Conservation (phyloP, 2,329 filamentous ascomycete genomes). For the Sclerotinia borealis region DNA sequence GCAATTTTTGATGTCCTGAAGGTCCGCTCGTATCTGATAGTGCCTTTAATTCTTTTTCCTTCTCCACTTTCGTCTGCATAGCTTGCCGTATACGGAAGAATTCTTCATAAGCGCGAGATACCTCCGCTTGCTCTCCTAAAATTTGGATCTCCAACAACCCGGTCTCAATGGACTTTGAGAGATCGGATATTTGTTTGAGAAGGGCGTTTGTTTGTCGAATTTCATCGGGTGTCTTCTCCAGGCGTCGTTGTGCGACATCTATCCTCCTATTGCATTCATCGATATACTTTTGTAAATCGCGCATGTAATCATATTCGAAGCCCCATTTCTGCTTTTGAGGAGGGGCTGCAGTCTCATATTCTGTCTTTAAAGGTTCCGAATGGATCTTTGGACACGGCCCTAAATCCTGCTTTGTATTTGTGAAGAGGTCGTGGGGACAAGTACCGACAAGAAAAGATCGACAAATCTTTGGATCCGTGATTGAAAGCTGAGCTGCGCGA, state of each 20-base stretch:
- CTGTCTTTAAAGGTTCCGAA: conserved; percentile 77
- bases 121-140: conserved; percentile 73
- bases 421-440: conserved; percentile 98
- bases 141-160: conserved; percentile 82
- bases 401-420: conserved; percentile 97
- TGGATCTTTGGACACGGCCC: conserved; percentile 85
- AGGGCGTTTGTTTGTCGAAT: conserved; percentile 90
- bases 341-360: conserved; percentile 72
- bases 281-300: conserved; percentile 93
- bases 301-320: conserved; percentile 95
- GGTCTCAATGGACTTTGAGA: conserved; percentile 70
- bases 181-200: conserved; percentile 78
- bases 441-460: conserved; percentile 89
- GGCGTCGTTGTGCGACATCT: conserved; percentile 76
- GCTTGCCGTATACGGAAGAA: conserved; percentile 79
- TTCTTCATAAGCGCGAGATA: conserved; percentile 78
- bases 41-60: conserved; percentile 82
- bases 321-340: conserved; percentile 63
- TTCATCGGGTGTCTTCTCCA: conserved; percentile 98
- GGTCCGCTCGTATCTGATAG: conserved; percentile 89
- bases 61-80: conserved; percentile 73
- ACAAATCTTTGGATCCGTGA: conserved; percentile 91
- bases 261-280: conserved; percentile 95
- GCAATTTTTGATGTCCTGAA: conserved; percentile 92
- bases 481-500: conserved; percentile 73